Base-by-base conservation (phyloP, 176 grass and related monocot species). In the Aegilops umbellulata region DNA sequence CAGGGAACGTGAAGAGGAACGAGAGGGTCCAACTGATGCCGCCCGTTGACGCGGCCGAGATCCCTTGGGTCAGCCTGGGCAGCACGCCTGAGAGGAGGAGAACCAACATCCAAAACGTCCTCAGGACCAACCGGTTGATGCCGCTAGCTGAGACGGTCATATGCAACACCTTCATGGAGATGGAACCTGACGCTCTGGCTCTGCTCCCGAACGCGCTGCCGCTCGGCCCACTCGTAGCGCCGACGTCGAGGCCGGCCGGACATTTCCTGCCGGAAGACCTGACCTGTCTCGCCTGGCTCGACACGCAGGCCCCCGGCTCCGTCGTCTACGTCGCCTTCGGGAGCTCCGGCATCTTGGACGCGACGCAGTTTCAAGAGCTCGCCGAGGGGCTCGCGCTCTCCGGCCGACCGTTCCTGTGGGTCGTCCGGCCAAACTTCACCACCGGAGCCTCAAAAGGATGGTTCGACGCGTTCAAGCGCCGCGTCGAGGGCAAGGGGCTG, bases 301-400 rank as follows among this genome's bases (percentile, higher is more conserved):
- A 96, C 55, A 58, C 44, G 4, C 88, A 91, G 58, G 41, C 51
- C 0, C 57, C 71, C 1, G 42, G 78, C 16, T 90, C 94, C 2
- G 91, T 96, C 19, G 15, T 96, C 60, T 96, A 91, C 32, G 72
- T 90, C 19, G 91, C 94, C n/a, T 96, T 96, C 67, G 92, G 92
- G 16, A 97, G 92, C 90, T 69, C 82, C 17, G 39, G 85, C 0
- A 62, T 90, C 61, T 85, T 94, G 44, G 73, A 90, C 70, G 25
- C 4, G 17, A 15, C 19, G 1, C 77, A 58, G 72, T 77, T 97
- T 60, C 79, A 90, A 15, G 94, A 94, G 83, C 90, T 97, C 17
- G 92, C 90, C 1, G 39, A 92, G 19, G 92, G 89, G 57, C 83
- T 97, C 20, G 71, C 65, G 67, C 79, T 85, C 42, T 57, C 76